Conservation (phyloP, 2,329 filamentous ascomycete species). For the Cyphellophora attinorum region DNA sequence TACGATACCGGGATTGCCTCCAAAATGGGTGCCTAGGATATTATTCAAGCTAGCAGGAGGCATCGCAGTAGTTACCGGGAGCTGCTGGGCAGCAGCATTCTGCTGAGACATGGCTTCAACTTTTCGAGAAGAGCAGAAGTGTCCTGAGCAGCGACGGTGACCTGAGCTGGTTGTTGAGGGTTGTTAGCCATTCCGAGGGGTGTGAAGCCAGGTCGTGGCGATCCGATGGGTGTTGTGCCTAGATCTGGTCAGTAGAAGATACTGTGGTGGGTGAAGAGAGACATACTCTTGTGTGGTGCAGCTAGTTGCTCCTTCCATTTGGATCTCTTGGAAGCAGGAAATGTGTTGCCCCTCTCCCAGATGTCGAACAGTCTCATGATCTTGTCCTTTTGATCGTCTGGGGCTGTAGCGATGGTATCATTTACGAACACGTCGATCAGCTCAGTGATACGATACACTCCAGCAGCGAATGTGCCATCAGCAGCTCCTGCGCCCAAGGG, state of each 20-base stretch:
- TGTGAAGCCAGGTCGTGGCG: slow-evolving; percentile 36
- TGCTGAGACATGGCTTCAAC: slow-evolving; percentile 70
- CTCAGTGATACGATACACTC: slow-evolving; percentile 93
- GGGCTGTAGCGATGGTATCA: slow-evolving; percentile 81
- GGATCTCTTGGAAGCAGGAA: slow-evolving; percentile 68
- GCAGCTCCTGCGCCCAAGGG: slow-evolving; percentile 68
- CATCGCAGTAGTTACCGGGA: slow-evolving; percentile 24
- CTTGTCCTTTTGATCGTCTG: slow-evolving; percentile 96
- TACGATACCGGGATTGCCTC: slow-evolving; percentile 30
- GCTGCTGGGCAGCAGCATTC: slow-evolving; percentile 46
- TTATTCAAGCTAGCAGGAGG: slow-evolving; percentile 35
- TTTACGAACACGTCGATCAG: slow-evolving; percentile 88
- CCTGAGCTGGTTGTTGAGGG: slow-evolving; percentile 17
- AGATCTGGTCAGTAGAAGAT: no score
- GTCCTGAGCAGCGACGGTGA: slow-evolving; percentile 30
- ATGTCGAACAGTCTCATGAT: slow-evolving; percentile 93
- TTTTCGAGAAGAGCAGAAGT: slow-evolving; percentile 64
- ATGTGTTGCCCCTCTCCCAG: slow-evolving; percentile 92
- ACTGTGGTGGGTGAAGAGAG: slow-evolving; percentile 11
- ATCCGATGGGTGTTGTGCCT: slow-evolving; percentile 60
- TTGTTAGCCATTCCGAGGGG: slow-evolving; percentile 25
- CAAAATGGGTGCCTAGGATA: slow-evolving; percentile 40
- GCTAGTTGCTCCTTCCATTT: slow-evolving; percentile 75
- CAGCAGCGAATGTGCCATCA: slow-evolving; percentile 88
- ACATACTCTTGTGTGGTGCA: slow-evolving; percentile 57